Base-by-base conservation (phyloP, 208 protist species). In the Crithidia mellificae region DNA sequence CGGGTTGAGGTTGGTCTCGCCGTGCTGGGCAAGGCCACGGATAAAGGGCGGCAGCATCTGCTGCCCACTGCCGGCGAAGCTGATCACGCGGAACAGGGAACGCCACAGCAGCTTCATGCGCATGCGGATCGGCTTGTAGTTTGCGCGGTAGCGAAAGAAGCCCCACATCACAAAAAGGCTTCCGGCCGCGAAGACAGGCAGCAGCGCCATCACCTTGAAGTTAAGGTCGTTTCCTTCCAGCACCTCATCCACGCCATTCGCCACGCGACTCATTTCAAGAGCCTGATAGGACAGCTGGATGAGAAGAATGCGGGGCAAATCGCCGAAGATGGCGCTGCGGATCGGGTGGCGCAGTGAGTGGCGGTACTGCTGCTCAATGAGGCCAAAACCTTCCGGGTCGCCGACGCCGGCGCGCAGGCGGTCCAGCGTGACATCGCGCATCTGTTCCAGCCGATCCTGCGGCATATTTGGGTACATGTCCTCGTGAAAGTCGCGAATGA, bases 141-240 rank as follows among this genome's bases (percentile, higher is more conserved):
- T 78, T 2, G 59, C 63, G 6, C 79, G 59, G 55, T 77, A 81
- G 11, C 76, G 74, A 34, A 74, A 52, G 19, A 77, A 63, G 7
- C 24, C 27, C 73, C 80, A 83, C 22, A 74, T 38, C 17, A 69
- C 43, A 4, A 77, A 32, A 24, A 81, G 39, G 0, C 73, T 57
- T 0, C 72, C 64, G 0, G 74, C 63, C 11, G 63, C 63, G 17
- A 91, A 68, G 6, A 91, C 65, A 5, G 85, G 88, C 53, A 88
- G 71, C 65, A 91, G 74, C 15, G 85, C 81, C 84, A 92, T 92
- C 15, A 94, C 62, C 64, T 88, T 84, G 62, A 92, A 92, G 50
- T 92, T 94, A 36, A 94, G 58, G 49, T 90, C 85, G 67, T 92
- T 94, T 61, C 81, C 79, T 46, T 86, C 84, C 39, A 94, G 77